Conservation (phyloP, 495 filamentous ascomycete genomes). For the Niebla homalea region DNA sequence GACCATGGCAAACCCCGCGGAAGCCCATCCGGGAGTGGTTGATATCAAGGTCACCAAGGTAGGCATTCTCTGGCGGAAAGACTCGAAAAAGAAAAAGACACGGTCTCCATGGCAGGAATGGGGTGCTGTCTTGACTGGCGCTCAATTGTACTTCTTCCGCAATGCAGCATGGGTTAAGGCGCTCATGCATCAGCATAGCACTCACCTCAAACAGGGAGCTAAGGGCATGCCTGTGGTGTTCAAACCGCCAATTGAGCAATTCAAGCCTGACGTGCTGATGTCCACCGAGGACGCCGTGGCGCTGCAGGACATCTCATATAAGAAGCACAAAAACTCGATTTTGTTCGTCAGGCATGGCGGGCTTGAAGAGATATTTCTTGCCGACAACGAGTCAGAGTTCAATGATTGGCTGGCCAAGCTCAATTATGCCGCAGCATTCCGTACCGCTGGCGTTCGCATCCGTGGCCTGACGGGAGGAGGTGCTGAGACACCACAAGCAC, state of each 20-base stretch:
- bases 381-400: constrained; percentile 78
- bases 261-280: constrained; percentile 86
- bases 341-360: constrained; percentile 79
- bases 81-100: constrained; percentile 84
- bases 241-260: constrained; percentile 73
- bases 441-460: constrained; percentile 82
- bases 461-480: constrained; percentile 72
- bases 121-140: constrained; percentile 88
- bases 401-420: constrained; percentile 96
- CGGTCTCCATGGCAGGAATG: constrained; percentile 97
- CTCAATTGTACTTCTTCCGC: constrained; percentile 92
- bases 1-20: constrained; percentile 69
- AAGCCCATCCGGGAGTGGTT: constrained; percentile 83
- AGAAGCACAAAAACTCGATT: constrained; percentile 93
- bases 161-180: constrained; percentile 86
- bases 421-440: constrained; percentile 91
- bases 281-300: constrained; percentile 87
- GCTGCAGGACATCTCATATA: constrained; percentile 73
- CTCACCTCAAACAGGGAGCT: constrained; percentile 56
- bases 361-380: constrained; percentile 81
- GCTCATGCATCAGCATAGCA: constrained; percentile 73
- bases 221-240: constrained; percentile 66
- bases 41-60: constrained; percentile 98
- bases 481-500: constrained; percentile 70
- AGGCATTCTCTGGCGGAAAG: constrained; percentile 89